A percentile compares a stretch with the other conserved stretches of the same genome.
Conservation (phyloP, 768 basidiomycete species). For the Rhodotorula taiwanensis region DNA sequence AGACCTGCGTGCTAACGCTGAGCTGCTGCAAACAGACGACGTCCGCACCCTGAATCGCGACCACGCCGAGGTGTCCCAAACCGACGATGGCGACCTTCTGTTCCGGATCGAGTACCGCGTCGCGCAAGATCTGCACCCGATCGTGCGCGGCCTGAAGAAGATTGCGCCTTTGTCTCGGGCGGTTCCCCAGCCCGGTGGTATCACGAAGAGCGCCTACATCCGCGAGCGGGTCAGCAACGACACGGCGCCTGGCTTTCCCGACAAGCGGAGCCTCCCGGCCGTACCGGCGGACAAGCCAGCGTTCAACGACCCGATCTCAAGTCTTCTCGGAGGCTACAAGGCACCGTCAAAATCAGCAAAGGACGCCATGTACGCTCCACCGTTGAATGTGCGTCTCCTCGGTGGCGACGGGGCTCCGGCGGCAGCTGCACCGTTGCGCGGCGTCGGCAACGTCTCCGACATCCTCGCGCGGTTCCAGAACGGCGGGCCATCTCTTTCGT, state of each 20-base stretch:
- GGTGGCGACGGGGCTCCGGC: not conserved
- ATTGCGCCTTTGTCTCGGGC: not conserved
- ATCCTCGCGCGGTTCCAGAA: not conserved
- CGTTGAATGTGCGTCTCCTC: slow-evolving; percentile 10
- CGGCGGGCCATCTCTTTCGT: not conserved
- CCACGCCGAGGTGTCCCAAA: slow-evolving; percentile 26
- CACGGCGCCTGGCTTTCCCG: slow-evolving; percentile 20
- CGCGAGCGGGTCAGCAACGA: slow-evolving; percentile 14
- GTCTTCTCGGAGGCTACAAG: slow-evolving; percentile 14
- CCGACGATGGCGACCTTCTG: slow-evolving; percentile 1
- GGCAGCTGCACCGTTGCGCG: not conserved
- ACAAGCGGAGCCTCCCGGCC: not conserved
- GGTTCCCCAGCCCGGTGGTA: not conserved
- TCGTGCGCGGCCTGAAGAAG: slow-evolving; percentile 8
- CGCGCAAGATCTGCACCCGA: slow-evolving; percentile 30
- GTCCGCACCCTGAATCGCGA: not conserved
- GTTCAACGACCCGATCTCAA: slow-evolving; percentile 6
- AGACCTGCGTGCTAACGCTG: not conserved
- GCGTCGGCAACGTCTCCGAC: not conserved
- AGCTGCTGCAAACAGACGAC: slow-evolving; percentile 6
- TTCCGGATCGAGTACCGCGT: slow-evolving; percentile 34
- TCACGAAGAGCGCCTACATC: slow-evolving; percentile 28
- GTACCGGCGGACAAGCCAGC: not conserved
- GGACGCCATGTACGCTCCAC: slow-evolving; percentile 25
- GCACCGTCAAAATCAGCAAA: slow-evolving; percentile 6